phyloP scores from a whole-genome alignment of 2,329 filamentous ascomycete genomes.

The Ambrosiella xylebori region DNA sequence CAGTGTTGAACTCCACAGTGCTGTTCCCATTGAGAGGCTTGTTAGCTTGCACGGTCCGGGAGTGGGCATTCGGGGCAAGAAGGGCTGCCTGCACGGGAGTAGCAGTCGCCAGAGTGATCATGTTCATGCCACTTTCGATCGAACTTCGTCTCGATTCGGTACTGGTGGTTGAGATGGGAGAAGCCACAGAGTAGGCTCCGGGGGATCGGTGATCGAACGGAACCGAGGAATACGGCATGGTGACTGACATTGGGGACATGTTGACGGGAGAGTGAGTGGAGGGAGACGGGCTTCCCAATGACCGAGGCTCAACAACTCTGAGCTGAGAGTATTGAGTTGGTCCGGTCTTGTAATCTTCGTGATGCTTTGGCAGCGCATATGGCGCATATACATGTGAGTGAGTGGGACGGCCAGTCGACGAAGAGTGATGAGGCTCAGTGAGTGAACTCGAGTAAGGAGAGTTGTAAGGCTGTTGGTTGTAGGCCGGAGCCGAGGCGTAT shows the following conservation, averaged over 20 bases:
- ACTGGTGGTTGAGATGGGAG: too few relatives aligned
- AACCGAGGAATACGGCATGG: neutral
- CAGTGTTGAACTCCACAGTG: constrained; percentile 55
- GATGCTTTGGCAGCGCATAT: too few relatives aligned
- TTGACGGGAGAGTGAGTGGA: neutral
- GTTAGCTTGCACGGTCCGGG: constrained; percentile 29
- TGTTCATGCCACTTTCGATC: neutral
- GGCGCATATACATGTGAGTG: too few relatives aligned
- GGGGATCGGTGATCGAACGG: neutral
- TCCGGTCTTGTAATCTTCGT: too few relatives aligned
- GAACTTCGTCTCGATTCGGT: neutral
- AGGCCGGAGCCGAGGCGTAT: too few relatives aligned
- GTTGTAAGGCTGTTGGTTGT: too few relatives aligned
- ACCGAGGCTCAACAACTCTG: neutral
- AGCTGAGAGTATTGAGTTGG: too few relatives aligned
- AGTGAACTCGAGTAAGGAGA: too few relatives aligned
- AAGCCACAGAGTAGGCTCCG: too few relatives aligned
- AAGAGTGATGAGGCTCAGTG: too few relatives aligned
- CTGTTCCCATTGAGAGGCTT: constrained; percentile 28
- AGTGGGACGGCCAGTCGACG: too few relatives aligned
- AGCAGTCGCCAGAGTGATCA: constrained; percentile 18
- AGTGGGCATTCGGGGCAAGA: constrained; percentile 14
- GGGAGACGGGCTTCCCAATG: neutral
- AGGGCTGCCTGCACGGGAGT: constrained; percentile 20
- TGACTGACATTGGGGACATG: neutral